Evolutionary conservation across 2,329 filamentous ascomycete genomes (phyloP).

Genomic region (Aureobasidium leucospermi): DNA sequence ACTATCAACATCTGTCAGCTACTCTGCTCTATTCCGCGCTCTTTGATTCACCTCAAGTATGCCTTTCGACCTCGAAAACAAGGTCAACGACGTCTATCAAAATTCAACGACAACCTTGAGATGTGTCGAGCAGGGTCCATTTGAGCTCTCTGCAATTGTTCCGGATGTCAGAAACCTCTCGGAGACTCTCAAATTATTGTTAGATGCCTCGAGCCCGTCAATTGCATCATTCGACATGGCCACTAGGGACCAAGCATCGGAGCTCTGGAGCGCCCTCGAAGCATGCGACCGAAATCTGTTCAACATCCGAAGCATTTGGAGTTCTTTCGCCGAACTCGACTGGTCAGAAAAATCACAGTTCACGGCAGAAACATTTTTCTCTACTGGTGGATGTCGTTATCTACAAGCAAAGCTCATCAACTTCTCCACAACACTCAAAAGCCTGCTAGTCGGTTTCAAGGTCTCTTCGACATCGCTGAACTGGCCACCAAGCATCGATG

Average conservation of each 20-base stretch:
- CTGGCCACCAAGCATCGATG: not conserved
- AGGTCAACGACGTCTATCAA: not conserved
- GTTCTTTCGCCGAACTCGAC: not conserved
- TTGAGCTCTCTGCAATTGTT: not conserved
- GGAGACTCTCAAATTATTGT: not conserved
- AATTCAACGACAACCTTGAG: not conserved
- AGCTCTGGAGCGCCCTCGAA: conserved; percentile 4
- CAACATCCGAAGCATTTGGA: not conserved
- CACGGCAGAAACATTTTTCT: not conserved
- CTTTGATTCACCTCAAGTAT: not conserved
- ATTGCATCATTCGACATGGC: not conserved
- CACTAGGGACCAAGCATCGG: not conserved
- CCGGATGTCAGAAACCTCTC: not conserved
- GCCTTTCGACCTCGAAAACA: not conserved
- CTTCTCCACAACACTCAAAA: not conserved
- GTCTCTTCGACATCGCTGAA: not conserved
- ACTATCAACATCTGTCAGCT: no score
- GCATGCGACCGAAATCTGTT: not conserved
- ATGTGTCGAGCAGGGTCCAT: not conserved
- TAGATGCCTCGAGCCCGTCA: not conserved
- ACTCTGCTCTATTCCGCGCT: no score
- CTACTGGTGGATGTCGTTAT: not conserved
- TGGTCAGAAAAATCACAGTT: not conserved
- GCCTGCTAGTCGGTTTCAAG: not conserved
- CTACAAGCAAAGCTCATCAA: not conserved